A percentile compares a stretch with the other conserved stretches of the same genome.
Conservation (phyloP, 768 basidiomycete genomes). For the Tremella yokohamensis region DNA sequence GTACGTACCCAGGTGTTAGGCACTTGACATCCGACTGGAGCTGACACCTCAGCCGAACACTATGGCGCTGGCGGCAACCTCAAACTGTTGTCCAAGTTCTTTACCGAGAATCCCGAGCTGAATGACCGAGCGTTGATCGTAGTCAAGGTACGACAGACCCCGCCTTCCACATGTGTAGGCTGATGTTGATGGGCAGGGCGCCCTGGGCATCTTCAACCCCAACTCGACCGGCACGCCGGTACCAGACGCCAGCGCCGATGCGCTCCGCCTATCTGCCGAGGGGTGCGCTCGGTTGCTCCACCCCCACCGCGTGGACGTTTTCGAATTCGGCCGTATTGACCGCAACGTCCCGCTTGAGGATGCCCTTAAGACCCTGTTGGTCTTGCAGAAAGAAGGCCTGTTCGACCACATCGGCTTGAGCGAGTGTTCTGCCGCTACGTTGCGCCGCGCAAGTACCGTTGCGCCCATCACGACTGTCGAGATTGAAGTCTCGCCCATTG, state of each 20-base stretch:
- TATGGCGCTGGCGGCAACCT: conserved; percentile 30
- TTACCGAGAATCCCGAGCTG: conserved; percentile 50
- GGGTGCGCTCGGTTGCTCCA: too few species aligned
- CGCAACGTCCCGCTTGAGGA: conserved; percentile 53
- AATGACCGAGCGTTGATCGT: conserved; percentile 55
- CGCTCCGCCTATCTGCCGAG: too few species aligned
- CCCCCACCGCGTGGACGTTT: too few species aligned
- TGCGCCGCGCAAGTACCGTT: conserved; percentile 53
- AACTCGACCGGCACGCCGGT: too few species aligned
- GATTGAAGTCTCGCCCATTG: conserved; percentile 49
- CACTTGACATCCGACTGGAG: too few species aligned
- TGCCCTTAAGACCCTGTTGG: conserved; percentile 52
- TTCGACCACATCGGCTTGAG: conserved; percentile 47
- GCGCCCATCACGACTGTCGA: conserved; percentile 61
- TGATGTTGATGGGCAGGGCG: too few species aligned
- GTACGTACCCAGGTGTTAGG: too few species aligned
- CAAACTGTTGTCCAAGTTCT: conserved; percentile 57
- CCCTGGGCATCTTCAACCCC: too few species aligned
- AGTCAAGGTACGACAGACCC: conserved; percentile 53
- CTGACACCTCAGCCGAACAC: too few species aligned
- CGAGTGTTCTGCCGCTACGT: conserved; percentile 50
- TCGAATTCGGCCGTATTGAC: too few species aligned
- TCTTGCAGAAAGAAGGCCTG: conserved; percentile 58
- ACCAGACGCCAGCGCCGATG: too few species aligned
- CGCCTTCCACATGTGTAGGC: too few species aligned